Evolutionary conservation across 2,329 filamentous ascomycete genomes (phyloP).

Genomic region (Microsporum ferrugineum): DNA sequence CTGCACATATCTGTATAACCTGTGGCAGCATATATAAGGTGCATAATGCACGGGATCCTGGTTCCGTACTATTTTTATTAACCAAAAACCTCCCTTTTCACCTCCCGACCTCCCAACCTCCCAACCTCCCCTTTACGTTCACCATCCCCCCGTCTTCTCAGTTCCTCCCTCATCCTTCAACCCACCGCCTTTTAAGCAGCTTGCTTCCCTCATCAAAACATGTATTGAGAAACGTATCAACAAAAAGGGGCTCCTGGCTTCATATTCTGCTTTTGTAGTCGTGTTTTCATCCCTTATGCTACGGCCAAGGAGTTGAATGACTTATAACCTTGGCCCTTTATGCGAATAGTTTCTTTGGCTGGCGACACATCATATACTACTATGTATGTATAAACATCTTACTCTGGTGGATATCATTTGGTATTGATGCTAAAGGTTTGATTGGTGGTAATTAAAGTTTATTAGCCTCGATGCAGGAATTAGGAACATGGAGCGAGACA

Average conservation of each 20-base stretch:
- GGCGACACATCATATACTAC: too few relatives aligned
- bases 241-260: background rate
- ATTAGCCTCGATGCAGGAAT: too few relatives aligned
- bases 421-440: too few relatives aligned
- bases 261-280: background rate
- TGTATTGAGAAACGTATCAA: conserved; percentile 3
- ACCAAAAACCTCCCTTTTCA: background rate
- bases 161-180: background rate
- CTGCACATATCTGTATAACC: background rate
- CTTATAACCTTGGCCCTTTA: background rate
- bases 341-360: too few relatives aligned
- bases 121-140: background rate
- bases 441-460: too few relatives aligned
- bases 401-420: too few relatives aligned
- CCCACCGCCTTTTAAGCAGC: background rate
- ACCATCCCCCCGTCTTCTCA: background rate
- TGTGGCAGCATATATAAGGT: conserved; percentile 2
- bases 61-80: background rate
- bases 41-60: conserved; percentile 1
- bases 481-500: too few relatives aligned
- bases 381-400: too few relatives aligned
- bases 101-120: background rate
- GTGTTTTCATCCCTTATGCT: background rate
- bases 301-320: background rate
- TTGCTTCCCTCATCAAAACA: background rate